phyloP scores from a whole-genome alignment of 192 early-diverging fungal species.

The Coemansia sp. region DNA sequence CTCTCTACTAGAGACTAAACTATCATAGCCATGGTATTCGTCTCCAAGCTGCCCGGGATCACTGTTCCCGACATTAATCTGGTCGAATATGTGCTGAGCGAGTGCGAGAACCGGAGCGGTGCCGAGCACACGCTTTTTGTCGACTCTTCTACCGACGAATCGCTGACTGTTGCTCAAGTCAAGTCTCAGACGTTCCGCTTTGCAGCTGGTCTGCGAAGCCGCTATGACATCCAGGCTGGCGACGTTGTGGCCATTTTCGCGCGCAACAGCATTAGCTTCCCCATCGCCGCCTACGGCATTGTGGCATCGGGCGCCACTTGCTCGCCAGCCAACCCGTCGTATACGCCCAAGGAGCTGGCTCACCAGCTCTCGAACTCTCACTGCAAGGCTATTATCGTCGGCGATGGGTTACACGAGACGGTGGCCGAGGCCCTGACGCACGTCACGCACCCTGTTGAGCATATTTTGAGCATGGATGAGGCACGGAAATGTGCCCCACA shows the following conservation, averaged over 20 bases:
- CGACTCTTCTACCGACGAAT: slow-evolving; percentile 28
- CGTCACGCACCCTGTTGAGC: slow-evolving; percentile 27
- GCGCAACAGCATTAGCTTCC: slow-evolving; percentile 61
- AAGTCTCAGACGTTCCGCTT: slow-evolving; percentile 14
- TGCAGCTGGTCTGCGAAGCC: slow-evolving; percentile 28
- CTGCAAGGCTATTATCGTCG: slow-evolving; percentile 69
- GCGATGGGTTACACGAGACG: slow-evolving; percentile 34
- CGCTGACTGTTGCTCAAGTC: slow-evolving; percentile 24
- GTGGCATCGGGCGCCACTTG: slow-evolving; percentile 67
- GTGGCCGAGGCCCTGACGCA: slow-evolving; percentile 23
- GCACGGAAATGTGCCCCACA: not conserved
- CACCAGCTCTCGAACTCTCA: slow-evolving; percentile 76
- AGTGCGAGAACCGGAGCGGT: slow-evolving; percentile 14
- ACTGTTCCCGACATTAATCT: slow-evolving; percentile 26
- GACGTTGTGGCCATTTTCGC: slow-evolving; percentile 67
- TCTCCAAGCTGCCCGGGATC: slow-evolving; percentile 36
- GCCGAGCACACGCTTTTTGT: slow-evolving; percentile 36
- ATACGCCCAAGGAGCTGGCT: slow-evolving; percentile 77
- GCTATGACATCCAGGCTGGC: slow-evolving; percentile 62
- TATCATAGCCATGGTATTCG: slow-evolving; percentile 18
- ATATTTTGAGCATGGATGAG: slow-evolving; percentile 47
- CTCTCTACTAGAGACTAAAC: not conserved
- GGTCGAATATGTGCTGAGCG: slow-evolving; percentile 28
- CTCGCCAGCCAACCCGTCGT: slow-evolving; percentile 79
- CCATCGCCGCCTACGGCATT: slow-evolving; percentile 66